phyloP scores from a whole-genome alignment of 2,329 filamentous ascomycete genomes.

The Metarhizium brunneum region DNA sequence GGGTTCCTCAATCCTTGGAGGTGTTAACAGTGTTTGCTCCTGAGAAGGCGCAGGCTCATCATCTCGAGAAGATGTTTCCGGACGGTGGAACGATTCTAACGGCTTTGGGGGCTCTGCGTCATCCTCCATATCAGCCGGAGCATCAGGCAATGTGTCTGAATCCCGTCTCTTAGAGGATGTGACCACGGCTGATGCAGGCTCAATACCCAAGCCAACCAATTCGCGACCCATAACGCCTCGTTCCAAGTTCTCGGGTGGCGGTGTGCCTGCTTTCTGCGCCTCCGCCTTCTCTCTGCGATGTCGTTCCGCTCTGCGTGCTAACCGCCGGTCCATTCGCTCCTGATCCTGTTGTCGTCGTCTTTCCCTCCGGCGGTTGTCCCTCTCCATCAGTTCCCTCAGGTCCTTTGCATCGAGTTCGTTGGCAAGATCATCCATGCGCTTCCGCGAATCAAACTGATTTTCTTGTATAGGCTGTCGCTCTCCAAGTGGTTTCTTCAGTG shows the following conservation, averaged over 20 bases:
- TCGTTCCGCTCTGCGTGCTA: slow-evolving; percentile 59
- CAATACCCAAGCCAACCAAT: slow-evolving; percentile 44
- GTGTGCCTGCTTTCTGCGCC: slow-evolving; percentile 39
- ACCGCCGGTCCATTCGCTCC: slow-evolving; percentile 54
- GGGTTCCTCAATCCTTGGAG: neutral
- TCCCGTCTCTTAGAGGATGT: slow-evolving; percentile 44
- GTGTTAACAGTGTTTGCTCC: neutral
- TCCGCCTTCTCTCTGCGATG: slow-evolving; percentile 50
- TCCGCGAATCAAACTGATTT: slow-evolving; percentile 49
- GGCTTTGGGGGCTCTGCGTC: slow-evolving; percentile 11
- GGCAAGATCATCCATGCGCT: slow-evolving; percentile 62
- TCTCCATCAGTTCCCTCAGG: slow-evolving; percentile 79
- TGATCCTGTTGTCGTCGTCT: slow-evolving; percentile 61
- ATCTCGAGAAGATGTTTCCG: slow-evolving; percentile 15
- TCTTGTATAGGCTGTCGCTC: slow-evolving; percentile 48
- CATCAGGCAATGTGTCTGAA: slow-evolving; percentile 13
- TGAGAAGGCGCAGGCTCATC: neutral
- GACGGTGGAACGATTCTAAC: slow-evolving; percentile 20
- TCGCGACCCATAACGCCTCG: slow-evolving; percentile 53
- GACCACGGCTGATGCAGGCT: slow-evolving; percentile 43
- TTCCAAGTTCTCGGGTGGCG: slow-evolving; percentile 47
- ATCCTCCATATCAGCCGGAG: slow-evolving; percentile 14
- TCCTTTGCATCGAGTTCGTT: slow-evolving; percentile 80
- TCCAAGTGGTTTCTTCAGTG: slow-evolving; percentile 42
- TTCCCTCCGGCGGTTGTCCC: slow-evolving; percentile 73